Percentiles rank a stretch among this genome's conserved stretches.
phyloP scores from a whole-genome alignment of 2,329 filamentous ascomycete species.

The Colletotrichum sp. region DNA sequence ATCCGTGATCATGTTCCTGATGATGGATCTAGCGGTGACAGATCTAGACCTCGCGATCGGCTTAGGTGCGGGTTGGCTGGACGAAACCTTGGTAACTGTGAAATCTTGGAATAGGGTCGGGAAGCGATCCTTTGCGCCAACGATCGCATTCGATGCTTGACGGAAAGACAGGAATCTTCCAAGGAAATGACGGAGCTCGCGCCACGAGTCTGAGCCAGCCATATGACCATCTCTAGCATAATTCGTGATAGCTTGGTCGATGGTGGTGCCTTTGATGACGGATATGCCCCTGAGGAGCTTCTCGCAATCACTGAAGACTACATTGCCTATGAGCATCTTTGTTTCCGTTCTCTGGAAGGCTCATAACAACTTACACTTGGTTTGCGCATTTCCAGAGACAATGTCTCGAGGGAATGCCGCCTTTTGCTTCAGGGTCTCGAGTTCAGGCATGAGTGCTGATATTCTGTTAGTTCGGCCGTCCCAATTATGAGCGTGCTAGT shows the following conservation, averaged over 20 bases:
- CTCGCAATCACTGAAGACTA: background rate
- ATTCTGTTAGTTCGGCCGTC: no score
- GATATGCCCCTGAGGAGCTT: background rate
- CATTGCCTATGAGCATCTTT: no score
- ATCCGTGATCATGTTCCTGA: slow-evolving; percentile 25
- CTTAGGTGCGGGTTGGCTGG: slow-evolving; percentile 24
- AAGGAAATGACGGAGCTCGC: slow-evolving; percentile 32
- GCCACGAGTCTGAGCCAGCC: slow-evolving; percentile 26
- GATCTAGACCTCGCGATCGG: slow-evolving; percentile 20
- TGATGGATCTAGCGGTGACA: slow-evolving; percentile 23
- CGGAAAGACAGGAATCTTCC: slow-evolving; percentile 30
- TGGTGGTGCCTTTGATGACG: background rate
- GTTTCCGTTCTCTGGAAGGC: no score
- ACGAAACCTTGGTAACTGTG: slow-evolving; percentile 29
- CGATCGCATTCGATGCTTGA: slow-evolving; percentile 18
- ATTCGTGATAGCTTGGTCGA: background rate
- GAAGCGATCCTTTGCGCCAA: slow-evolving; percentile 27
- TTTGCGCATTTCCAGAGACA: background rate
- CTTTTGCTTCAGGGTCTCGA: background rate
- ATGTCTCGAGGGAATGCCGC: background rate
- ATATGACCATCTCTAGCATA: slow-evolving; percentile 12
- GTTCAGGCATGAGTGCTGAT: background rate
- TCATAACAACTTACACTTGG: background rate
- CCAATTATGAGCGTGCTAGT: no score
- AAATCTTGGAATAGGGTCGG: slow-evolving; percentile 35